Conservation (phyloP, 495 filamentous ascomycete genomes). For the Xylaria curta region DNA sequence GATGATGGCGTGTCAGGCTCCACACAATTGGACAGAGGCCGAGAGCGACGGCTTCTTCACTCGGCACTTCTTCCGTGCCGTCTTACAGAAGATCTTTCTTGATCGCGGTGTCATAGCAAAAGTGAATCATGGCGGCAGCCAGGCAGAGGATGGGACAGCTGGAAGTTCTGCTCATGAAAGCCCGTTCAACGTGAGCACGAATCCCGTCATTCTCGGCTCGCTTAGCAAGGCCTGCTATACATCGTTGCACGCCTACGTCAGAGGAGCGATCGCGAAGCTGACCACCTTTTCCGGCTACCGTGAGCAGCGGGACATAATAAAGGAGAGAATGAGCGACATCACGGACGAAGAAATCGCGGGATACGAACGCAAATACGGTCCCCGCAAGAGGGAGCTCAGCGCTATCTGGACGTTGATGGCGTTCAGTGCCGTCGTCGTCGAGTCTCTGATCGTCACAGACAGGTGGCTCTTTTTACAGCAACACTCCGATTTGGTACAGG, state of each 20-base stretch:
- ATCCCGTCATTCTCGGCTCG: constrained; percentile 85
- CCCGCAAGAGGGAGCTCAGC: constrained; percentile 81
- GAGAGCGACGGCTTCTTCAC: constrained; percentile 91
- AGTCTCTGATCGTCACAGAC: constrained; percentile 90
- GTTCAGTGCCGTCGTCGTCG: constrained; percentile 85
- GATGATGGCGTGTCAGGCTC: constrained; percentile 96
- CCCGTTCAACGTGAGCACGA: constrained; percentile 62
- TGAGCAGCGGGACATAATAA: constrained; percentile 61
- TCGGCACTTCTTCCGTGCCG: constrained; percentile 89
- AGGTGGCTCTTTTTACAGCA: constrained; percentile 89
- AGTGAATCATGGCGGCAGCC: constrained; percentile 54
- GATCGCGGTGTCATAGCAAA: constrained; percentile 75
- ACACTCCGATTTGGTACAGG: constrained; percentile 66
- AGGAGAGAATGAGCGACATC: constrained; percentile 64
- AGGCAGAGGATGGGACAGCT: constrained; percentile 35
- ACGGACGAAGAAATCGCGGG: constrained; percentile 73
- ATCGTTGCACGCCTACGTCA: constrained; percentile 77
- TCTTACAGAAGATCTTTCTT: constrained; percentile 88
- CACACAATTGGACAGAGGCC: constrained; percentile 82
- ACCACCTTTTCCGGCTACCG: constrained; percentile 61
- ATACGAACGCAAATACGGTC: constrained; percentile 69
- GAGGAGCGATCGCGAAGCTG: constrained; percentile 79
- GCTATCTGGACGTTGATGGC: constrained; percentile 94
- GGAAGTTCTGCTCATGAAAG: constrained; percentile 47
- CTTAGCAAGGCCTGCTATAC: constrained; percentile 80